Evolutionary conservation across 2,329 filamentous ascomycete species (phyloP).

Genomic region (Aspergillus floridensis): DNA sequence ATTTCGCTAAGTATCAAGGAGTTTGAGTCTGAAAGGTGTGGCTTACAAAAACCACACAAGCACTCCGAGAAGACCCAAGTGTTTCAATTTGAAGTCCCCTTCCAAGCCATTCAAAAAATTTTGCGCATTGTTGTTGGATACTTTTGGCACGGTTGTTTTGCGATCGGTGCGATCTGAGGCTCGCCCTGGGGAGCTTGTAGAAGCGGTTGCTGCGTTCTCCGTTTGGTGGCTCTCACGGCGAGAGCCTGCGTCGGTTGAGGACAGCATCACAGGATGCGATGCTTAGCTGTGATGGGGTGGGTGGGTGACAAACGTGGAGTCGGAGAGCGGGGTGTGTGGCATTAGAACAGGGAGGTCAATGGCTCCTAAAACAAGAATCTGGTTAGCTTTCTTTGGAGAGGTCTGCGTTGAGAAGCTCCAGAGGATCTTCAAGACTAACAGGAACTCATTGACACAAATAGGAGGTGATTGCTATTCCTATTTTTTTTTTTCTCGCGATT

Average conservation of each 20-base stretch:
- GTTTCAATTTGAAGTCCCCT: slow-evolving; percentile 38
- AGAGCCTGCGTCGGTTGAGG: slow-evolving; percentile 8
- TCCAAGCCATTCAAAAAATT: slow-evolving; percentile 32
- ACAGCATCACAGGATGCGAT: slow-evolving; percentile 10
- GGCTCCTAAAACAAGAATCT: not conserved
- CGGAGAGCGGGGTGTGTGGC: not conserved
- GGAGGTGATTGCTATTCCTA: slow-evolving; percentile 7
- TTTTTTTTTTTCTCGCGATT: slow-evolving; percentile 11
- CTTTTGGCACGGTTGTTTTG: slow-evolving; percentile 11
- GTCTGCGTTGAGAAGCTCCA: not conserved
- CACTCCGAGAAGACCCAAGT: slow-evolving; percentile 38
- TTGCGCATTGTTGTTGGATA: slow-evolving; percentile 21
- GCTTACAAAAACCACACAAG: slow-evolving; percentile 43
- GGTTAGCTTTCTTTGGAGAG: not conserved
- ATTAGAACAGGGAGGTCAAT: not conserved
- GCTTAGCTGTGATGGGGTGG: not conserved
- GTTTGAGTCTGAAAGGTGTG: not conserved
- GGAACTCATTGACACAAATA: slow-evolving; percentile 17
- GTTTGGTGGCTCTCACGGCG: slow-evolving; percentile 4
- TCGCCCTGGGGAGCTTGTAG: slow-evolving; percentile 8
- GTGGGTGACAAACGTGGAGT: not conserved
- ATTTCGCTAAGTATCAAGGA: not conserved
- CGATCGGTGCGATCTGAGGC: slow-evolving; percentile 13
- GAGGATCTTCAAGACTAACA: not conserved
- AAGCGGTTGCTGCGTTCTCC: slow-evolving; percentile 2